These are phyloP conservation scores for Paxillus ammoniavirescens DNA, from an alignment of 768 basidiomycete genomes.

Conservation along the genomic window DNA sequence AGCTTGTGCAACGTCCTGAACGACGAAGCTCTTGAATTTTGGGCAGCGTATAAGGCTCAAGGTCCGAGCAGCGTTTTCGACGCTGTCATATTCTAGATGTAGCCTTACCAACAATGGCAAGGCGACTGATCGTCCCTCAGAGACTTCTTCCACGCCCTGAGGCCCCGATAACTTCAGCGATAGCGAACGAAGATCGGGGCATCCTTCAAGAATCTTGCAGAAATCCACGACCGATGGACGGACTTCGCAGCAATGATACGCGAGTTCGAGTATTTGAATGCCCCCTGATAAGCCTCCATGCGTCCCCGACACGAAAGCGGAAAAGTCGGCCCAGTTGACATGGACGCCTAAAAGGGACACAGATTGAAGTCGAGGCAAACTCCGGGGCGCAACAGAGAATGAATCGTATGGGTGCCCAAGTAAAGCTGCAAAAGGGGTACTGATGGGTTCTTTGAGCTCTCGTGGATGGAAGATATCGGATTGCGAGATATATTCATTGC, in stretches of 20 bases:
- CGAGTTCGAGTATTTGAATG: conserved; percentile 44
- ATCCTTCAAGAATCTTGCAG: conserved; percentile 40
- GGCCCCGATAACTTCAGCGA: conserved; percentile 50
- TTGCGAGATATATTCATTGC: conserved; percentile 55
- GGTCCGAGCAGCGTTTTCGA: conserved; percentile 36
- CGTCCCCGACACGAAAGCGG: conserved; percentile 27
- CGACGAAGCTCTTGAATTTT: conserved; percentile 32
- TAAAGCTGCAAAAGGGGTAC: conserved; percentile 30
- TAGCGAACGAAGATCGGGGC: conserved; percentile 41
- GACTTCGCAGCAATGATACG: conserved; percentile 51
- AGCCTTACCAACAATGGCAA: conserved; percentile 41
- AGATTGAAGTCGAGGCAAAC: conserved; percentile 44
- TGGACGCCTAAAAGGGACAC: conserved; percentile 58
- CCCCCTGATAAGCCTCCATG: conserved; percentile 11
- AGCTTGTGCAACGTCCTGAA: conserved; percentile 48
- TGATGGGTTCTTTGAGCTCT: conserved; percentile 35
- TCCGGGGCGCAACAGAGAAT: conserved; percentile 9
- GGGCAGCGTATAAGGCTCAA: conserved; percentile 44
- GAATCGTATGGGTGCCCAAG: not conserved
- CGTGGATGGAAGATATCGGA: conserved; percentile 43
- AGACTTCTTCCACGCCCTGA: conserved; percentile 7
- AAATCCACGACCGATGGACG: conserved; percentile 50
- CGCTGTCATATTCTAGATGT: conserved; percentile 44
- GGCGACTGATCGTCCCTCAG: conserved; percentile 29
- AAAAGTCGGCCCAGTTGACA: conserved; percentile 49